Base-by-base conservation (phyloP, 2,329 filamentous ascomycete genomes). In the Alternaria hordeiaustralica region DNA sequence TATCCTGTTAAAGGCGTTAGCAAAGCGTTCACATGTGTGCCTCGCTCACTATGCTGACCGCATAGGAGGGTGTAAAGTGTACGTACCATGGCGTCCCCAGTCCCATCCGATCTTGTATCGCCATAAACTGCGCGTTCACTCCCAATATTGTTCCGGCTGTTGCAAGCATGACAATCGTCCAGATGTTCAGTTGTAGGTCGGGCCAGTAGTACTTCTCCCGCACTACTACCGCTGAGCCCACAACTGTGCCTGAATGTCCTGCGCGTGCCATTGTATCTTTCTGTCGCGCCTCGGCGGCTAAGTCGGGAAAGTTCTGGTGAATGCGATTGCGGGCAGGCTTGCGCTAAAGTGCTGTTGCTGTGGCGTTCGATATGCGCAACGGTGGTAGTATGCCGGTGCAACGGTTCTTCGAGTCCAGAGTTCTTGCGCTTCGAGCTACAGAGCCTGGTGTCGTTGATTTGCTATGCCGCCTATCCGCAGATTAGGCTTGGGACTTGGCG, bases 111-210 rank as follows among this genome's bases (percentile, higher is more conserved):
- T 84, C 80, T 77, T 90, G 88, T 21, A 88, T 85, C 3, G 79
- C 70, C 76, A 90, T 86, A 70, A 90, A 89, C 77, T 85, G 84
- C 18, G 87, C 84, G 71, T 87, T 89, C 46, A 90, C 84, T 8
- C 88, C 88, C 2, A 90, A 79, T 58, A 88, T 84, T 56, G 85
- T 84, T 25, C 86, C 83, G 11, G 87, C 87, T 2, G 85, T 84
- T 1, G 84, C 85, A 15, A 90, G 82, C 75, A 90, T 88, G 68
- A 89, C 81, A 69, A 90, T 85, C 57, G 87, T 86, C 88, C 88
- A 90, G 71, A 89, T 78, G 72, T 90, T 89, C 68, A 90, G 83
- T 71, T 89, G 87, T 53, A 87, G 81, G 76, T 90, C 87, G 3
- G 88, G 88, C 88, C 88, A 90, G 80, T 85, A 86, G 81, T 89